Conservation (phyloP, 2,329 filamentous ascomycete species). For the Cladosporium colombiae region DNA sequence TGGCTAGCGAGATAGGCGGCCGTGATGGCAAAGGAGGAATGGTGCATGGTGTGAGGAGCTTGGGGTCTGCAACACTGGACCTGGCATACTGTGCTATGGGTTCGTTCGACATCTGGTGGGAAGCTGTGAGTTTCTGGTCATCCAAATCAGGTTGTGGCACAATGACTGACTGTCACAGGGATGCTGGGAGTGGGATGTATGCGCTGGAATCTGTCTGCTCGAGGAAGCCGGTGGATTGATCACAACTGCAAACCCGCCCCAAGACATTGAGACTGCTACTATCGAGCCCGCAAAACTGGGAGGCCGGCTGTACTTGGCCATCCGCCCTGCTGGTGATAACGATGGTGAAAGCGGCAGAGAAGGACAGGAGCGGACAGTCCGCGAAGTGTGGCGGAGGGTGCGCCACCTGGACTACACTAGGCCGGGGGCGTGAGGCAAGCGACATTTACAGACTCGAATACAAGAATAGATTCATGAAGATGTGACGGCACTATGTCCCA, state of each 20-base stretch:
- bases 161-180: slow-evolving; percentile 29
- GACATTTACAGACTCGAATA: neutral
- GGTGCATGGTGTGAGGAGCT: slow-evolving; percentile 73
- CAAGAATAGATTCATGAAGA: neutral
- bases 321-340: slow-evolving; percentile 67
- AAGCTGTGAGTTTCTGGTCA: slow-evolving; percentile 49
- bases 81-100: slow-evolving; percentile 75
- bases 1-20: slow-evolving; percentile 67
- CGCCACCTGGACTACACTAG: slow-evolving; percentile 65
- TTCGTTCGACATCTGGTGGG: slow-evolving; percentile 76
- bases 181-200: slow-evolving; percentile 82
- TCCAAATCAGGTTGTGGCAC: neutral
- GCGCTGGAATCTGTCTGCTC: slow-evolving; percentile 71
- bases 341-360: slow-evolving; percentile 63
- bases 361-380: slow-evolving; percentile 68
- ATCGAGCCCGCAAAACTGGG: slow-evolving; percentile 65
- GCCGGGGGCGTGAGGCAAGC: slow-evolving; percentile 50
- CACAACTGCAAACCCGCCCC: slow-evolving; percentile 71
- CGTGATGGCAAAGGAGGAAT: slow-evolving; percentile 70
- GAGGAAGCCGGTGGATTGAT: slow-evolving; percentile 73
- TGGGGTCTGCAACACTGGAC: slow-evolving; percentile 73
- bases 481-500: neutral
- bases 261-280: slow-evolving; percentile 54
- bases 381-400: slow-evolving; percentile 73
- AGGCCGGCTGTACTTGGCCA: slow-evolving; percentile 69